Evolutionary conservation across 2,329 filamentous ascomycete genomes (phyloP).

Genomic region (Apiospora malaysiana): DNA sequence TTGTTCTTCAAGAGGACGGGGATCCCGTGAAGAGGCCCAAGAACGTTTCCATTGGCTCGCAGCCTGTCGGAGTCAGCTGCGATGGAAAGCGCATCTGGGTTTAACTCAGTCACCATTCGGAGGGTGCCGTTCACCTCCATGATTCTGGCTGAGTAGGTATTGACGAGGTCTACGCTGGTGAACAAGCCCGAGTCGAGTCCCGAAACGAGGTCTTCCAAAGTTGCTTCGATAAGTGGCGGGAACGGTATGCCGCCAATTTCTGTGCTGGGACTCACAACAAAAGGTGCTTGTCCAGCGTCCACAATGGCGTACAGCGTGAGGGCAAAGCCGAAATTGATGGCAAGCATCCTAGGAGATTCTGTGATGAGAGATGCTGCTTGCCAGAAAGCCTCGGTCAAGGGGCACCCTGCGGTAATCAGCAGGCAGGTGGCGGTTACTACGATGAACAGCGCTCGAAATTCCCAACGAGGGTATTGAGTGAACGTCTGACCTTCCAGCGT

Average conservation of each 20-base stretch:
- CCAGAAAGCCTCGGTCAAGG: background rate
- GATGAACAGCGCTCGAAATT: background rate
- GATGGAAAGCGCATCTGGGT: slow-evolving; percentile 45
- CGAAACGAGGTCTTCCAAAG: slow-evolving; percentile 33
- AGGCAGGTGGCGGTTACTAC: background rate
- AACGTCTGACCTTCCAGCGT: background rate
- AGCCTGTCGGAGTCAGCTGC: slow-evolving; percentile 44
- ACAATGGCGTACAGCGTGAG: slow-evolving; percentile 9
- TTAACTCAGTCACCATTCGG: slow-evolving; percentile 43
- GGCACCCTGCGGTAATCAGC: background rate
- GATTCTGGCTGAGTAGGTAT: slow-evolving; percentile 42
- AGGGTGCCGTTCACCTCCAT: slow-evolving; percentile 41
- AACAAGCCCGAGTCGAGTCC: slow-evolving; percentile 35
- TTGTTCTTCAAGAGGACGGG: slow-evolving; percentile 72
- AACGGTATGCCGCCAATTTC: slow-evolving; percentile 24
- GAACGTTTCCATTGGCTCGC: slow-evolving; percentile 28
- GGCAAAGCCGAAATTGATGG: slow-evolving; percentile 7
- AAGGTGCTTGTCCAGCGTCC: background rate
- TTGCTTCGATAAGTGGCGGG: slow-evolving; percentile 31
- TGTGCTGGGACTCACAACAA: background rate
- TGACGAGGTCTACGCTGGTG: slow-evolving; percentile 39
- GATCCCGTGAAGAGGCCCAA: slow-evolving; percentile 64
- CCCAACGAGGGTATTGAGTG: background rate
- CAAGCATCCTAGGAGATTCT: slow-evolving; percentile 16
- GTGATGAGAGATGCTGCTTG: background rate